Percentiles rank a stretch among this genome's conserved stretches.
phyloP scores from a whole-genome alignment of 192 early-diverging fungal genomes.

The Borealophlyctis nickersoniae region DNA sequence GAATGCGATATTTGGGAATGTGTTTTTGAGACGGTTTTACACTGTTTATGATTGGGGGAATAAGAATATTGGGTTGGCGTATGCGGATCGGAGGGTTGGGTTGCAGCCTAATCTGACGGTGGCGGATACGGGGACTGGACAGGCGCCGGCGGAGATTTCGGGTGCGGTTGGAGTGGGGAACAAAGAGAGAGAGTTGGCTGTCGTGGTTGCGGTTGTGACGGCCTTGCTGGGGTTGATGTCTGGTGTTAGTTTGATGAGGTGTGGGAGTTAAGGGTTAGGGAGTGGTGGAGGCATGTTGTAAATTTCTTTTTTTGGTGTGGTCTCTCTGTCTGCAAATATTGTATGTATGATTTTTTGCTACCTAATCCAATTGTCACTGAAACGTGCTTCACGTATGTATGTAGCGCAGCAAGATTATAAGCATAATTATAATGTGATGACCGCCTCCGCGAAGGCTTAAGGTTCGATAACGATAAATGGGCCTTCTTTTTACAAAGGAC shows the following conservation, averaged over 20 bases:
- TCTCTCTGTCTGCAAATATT: no score
- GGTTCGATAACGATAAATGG: no score
- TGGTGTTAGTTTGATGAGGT: conserved; percentile 1
- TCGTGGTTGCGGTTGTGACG: conserved; percentile 4
- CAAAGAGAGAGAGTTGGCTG: neutral
- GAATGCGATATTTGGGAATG: conserved; percentile 35
- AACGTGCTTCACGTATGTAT: no score
- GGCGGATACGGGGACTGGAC: neutral
- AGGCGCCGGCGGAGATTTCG: neutral
- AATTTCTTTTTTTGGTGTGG: no score
- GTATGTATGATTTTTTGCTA: no score
- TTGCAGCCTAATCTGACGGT: neutral
- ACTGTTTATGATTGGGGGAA: conserved; percentile 36
- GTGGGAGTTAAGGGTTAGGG: no score
- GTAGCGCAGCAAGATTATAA: no score
- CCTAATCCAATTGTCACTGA: no score
- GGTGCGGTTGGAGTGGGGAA: neutral
- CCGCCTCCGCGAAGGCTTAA: no score
- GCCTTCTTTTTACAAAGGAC: no score
- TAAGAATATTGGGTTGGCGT: conserved; percentile 22
- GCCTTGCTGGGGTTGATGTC: neutral
- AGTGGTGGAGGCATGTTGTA: no score
- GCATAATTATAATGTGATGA: no score
- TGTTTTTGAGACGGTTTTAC: conserved; percentile 40
- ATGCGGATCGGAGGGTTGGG: conserved; percentile 14